Evolutionary conservation across 352 stramenopile species (phyloP).

Genomic region (Globisporangium spinosum): DNA sequence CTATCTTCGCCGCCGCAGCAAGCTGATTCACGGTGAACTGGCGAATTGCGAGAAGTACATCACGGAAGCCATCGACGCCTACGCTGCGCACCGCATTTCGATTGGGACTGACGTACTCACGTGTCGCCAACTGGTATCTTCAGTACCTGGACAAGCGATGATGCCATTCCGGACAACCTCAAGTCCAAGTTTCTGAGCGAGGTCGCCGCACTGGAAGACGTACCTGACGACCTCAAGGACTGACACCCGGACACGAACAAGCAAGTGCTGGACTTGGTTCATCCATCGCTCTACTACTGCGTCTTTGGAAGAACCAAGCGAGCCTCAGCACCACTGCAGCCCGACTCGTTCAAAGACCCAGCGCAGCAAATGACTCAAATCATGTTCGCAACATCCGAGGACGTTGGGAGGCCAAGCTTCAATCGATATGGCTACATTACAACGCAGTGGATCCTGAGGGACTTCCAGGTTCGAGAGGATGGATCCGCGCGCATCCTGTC

Average conservation of each 20-base stretch:
- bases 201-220: constrained; percentile 29
- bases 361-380: constrained; percentile 30
- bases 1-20: neutral
- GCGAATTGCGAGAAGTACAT: neutral
- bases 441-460: constrained; percentile 38
- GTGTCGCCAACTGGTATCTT: neutral
- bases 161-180: constrained; percentile 21
- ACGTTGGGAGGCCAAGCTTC: neutral
- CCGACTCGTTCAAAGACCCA: neutral
- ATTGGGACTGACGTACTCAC: neutral
- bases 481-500: constrained; percentile 26
- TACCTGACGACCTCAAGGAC: constrained; percentile 38
- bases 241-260: constrained; percentile 51
- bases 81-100: neutral
- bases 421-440: constrained; percentile 7
- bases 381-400: neutral
- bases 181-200: constrained; percentile 27
- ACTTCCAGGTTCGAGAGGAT: constrained; percentile 23
- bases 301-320: constrained; percentile 33
- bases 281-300: constrained; percentile 58
- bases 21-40: neutral
- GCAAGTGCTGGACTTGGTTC: constrained; percentile 51
- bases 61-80: neutral
- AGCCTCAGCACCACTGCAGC: neutral
- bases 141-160: constrained; percentile 30